Base-by-base conservation (phyloP, 1,139 yeast genomes). In the Saccharomyces hybrid region DNA sequence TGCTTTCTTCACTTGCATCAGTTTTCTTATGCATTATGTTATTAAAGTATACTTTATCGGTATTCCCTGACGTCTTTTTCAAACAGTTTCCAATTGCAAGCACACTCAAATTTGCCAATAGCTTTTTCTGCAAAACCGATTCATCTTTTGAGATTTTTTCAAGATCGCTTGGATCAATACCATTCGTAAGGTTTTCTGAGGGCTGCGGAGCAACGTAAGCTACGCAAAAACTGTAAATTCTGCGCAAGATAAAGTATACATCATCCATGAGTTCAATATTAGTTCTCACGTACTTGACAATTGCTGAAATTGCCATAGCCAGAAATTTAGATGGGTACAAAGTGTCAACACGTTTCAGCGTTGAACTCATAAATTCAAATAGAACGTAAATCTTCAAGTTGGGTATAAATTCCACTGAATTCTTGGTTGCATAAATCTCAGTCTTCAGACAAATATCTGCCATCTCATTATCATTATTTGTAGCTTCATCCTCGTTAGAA, bases 241-340 rank as follows among this genome's bases (percentile, higher is more conserved):
- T 75, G 63, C 86, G 82, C 54, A 81, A 65, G 21, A 85, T 64
- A 54, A 87, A 79, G 16, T 77, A 65, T 7, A 69, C 63, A 27
- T 70, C 67, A 24, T 70, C 63, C 19, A 73, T 57, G 16, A 60
- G 54, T 1, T 69, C 66, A 21, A 68, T 65, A 64, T 81, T 82
- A 11, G 65, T 61, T 28, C 77, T 75, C 12, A 80, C 65, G 54
- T 79, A 75, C 52, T 80, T 81, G 49, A 83, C 68, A 48, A 82
- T 69, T 0, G 88, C 75, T 1, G 84, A 69, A 0, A 83, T 74
- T 1, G 83, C 79, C 79, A 87, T 84, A 1, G 85, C 78, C 54
- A 91, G 72, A 64, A 88, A 88, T 58, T 87, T 78, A 0, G 96
- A 86, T 11, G 96, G 96, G 64, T 84, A 83, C 49, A 78, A 68